Conservation (phyloP, 2,329 filamentous ascomycete genomes). For the Pseudogymnoascus sp. region DNA sequence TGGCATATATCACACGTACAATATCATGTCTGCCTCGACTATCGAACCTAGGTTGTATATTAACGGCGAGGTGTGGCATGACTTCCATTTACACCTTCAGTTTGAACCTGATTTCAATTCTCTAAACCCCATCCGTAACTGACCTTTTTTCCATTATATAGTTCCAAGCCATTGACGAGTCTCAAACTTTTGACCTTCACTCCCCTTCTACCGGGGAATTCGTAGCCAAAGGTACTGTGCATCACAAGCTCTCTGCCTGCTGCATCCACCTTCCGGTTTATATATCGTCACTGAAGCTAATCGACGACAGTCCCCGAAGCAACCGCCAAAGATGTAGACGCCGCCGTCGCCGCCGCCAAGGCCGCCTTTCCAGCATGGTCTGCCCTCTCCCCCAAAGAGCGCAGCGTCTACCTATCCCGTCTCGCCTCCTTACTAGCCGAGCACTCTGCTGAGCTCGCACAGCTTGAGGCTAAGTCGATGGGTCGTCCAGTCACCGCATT, state of each 20-base stretch:
- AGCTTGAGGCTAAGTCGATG: constrained; percentile 46
- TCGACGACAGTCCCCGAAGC: constrained; percentile 32
- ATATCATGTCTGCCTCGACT: not conserved
- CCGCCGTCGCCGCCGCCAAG: constrained; percentile 39
- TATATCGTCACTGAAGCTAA: not conserved
- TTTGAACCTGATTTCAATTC: not conserved
- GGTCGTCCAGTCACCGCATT: constrained; percentile 11
- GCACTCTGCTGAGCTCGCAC: constrained; percentile 36
- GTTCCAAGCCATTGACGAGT: constrained; percentile 3
- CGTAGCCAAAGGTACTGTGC: not conserved
- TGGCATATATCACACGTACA: not conserved
- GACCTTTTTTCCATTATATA: not conserved
- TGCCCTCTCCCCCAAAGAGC: constrained; percentile 36
- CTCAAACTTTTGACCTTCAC: not conserved
- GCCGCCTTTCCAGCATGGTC: constrained; percentile 42
- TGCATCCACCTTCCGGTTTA: too few species aligned
- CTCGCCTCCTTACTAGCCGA: constrained; percentile 19
- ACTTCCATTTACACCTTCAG: not conserved
- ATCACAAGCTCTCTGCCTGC: too few species aligned
- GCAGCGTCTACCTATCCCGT: constrained; percentile 35
- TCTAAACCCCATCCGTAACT: not conserved
- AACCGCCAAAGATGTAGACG: constrained; percentile 36
- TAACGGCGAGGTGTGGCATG: constrained; percentile 10
- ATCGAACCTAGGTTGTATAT: constrained; percentile 14
- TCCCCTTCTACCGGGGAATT: not conserved